These are phyloP conservation scores for Aspergillus brasiliensis DNA, from an alignment of 2,329 filamentous ascomycete species.

Conservation along the genomic window DNA sequence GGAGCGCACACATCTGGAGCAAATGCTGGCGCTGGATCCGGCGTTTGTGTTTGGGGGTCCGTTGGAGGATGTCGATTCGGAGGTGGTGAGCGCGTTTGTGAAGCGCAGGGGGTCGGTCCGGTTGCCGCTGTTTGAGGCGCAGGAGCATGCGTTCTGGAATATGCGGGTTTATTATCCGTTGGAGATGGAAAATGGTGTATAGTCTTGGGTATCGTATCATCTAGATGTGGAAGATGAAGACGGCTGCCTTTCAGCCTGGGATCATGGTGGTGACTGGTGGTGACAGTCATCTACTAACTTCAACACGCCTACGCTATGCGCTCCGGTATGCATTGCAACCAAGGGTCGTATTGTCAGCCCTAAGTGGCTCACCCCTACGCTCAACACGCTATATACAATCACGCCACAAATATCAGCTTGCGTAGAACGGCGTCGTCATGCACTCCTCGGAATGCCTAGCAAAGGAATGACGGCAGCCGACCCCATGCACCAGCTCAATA, in stretches of 20 bases:
- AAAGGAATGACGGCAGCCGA: not conserved
- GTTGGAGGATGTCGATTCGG: slow-evolving; percentile 35
- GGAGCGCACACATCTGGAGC: slow-evolving; percentile 54
- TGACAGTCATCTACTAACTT: not conserved
- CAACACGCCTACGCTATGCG: not conserved
- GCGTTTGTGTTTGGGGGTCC: slow-evolving; percentile 60
- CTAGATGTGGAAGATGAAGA: too few relatives aligned
- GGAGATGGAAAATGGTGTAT: not conserved
- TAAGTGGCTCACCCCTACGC: not conserved
- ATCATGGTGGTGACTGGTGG: not conserved
- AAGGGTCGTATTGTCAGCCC: not conserved
- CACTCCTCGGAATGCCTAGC: not conserved
- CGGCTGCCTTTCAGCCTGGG: too few relatives aligned
- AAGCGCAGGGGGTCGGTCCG: slow-evolving; percentile 24
- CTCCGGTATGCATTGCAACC: not conserved
- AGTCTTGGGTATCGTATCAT: too few relatives aligned
- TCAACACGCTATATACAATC: slow-evolving; percentile 7
- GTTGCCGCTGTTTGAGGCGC: slow-evolving; percentile 33
- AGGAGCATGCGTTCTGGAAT: slow-evolving; percentile 42
- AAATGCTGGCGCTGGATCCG: slow-evolving; percentile 53
- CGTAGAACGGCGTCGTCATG: not conserved
- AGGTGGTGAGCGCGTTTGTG: slow-evolving; percentile 25
- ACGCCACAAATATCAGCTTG: not conserved
- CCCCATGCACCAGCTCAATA: slow-evolving; percentile 6
- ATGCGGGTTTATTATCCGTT: slow-evolving; percentile 35